Evolutionary conservation across 2,329 filamentous ascomycete genomes (phyloP).

Genomic region (Pseudogymnoascus sp.): DNA sequence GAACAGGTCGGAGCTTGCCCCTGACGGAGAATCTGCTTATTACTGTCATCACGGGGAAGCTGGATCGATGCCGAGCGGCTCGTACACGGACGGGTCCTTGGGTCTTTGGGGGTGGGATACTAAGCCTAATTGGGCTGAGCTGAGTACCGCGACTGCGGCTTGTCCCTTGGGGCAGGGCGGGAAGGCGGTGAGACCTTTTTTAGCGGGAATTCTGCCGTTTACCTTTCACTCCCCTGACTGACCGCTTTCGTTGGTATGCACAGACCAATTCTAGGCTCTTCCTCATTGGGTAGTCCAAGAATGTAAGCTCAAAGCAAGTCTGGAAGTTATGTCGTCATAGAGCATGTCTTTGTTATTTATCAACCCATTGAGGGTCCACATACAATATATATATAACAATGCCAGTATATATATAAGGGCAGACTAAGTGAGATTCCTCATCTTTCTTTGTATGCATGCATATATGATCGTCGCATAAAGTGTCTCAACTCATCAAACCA

Average conservation of each 20-base stretch:
- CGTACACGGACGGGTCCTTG: conserved; percentile 1
- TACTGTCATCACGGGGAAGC: conserved; percentile 6
- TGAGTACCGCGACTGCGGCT: neutral
- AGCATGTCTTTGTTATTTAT: neutral
- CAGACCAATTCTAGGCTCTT: neutral
- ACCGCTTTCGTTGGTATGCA: neutral
- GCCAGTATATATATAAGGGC: neutral
- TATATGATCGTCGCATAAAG: neutral
- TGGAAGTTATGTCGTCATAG: conserved; percentile 39
- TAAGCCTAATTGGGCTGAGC: neutral
- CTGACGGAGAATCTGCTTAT: conserved; percentile 2
- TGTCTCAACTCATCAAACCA: neutral
- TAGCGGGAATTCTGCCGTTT: neutral
- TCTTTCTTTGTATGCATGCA: neutral
- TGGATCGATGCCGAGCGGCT: conserved; percentile 1
- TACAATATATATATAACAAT: conserved; percentile 13
- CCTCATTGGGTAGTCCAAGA: conserved; percentile 43
- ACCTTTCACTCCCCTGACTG: neutral
- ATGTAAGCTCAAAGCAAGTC: conserved; percentile 55
- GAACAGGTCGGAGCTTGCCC: neutral
- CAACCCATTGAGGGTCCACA: neutral
- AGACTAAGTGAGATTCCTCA: neutral
- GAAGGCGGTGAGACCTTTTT: neutral
- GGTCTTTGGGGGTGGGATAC: neutral
- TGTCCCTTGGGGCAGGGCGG: neutral